Base-by-base conservation (phyloP, 345 rosid genomes). In the Litchi chinensis region DNA sequence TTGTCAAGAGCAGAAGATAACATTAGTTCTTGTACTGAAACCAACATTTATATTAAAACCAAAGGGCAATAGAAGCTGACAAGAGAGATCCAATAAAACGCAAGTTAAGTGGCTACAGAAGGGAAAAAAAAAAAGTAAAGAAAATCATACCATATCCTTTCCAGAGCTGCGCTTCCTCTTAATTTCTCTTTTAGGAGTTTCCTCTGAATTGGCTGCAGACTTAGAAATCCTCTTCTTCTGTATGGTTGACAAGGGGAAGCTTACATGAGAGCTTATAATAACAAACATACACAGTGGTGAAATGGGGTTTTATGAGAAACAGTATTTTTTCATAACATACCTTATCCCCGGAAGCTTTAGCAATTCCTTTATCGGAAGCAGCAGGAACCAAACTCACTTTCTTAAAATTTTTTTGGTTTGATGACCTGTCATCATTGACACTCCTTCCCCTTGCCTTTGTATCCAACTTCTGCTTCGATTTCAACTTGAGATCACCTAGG, bases 91-190 rank as follows among this genome's bases (percentile, higher is more conserved):
- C 10, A 22, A 21, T 60, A 21, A 60, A 22, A n/a, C 9, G 1
- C 65, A 60, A 60, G 65, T 60, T 21, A 22, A 7, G 28, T 10
- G 0, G 12, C 26, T 21, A n/a, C 24, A 60, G 65, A 9, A 46
- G 4, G 4, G 2, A 32, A 32, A 32, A 32, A 32, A 32, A 32
- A 32, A 28, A 28, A 28, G 32, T 2, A 28, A 46, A 6, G 50
- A 21, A 32, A 70, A 62, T 43, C 69, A 62, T 86, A 88, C 91
- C 86, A 80, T 81, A 79, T 82, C 87, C 84, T 85, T 88, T 78
- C 82, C 82, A 16, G 82, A 75, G 71, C 87, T 69, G 40, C 60
- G 83, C 71, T 70, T 88, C 84, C 88, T 80, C 76, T 81, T 83
- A 75, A 75, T 65, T 78, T 77, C 78, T 70, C 78, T 80, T 83